Conservation (phyloP, 1,284 basidiomycete genomes). For the Exobasidium cylindrosporum region DNA sequence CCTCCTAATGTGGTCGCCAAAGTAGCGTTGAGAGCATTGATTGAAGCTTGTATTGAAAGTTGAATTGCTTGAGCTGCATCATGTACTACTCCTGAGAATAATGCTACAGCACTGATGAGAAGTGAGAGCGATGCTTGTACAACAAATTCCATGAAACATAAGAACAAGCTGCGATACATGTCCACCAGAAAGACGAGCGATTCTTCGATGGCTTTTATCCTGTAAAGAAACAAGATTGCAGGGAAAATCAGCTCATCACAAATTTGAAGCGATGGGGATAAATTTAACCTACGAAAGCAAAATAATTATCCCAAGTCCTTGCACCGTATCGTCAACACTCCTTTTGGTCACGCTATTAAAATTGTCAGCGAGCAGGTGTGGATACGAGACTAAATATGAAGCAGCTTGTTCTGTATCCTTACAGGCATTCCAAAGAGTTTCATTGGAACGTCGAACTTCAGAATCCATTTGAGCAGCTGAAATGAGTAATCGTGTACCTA, state of each 20-base stretch:
- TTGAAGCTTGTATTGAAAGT: slow-evolving; percentile 62
- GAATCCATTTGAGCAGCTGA: slow-evolving; percentile 70
- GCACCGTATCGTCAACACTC: slow-evolving; percentile 73
- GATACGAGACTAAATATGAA: slow-evolving; percentile 75
- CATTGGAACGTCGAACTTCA: slow-evolving; percentile 68
- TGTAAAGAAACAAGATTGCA: background rate
- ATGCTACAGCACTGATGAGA: slow-evolving; percentile 72
- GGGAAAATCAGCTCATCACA: slow-evolving; percentile 14
- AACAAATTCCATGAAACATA: slow-evolving; percentile 87
- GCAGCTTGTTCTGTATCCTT: slow-evolving; percentile 77
- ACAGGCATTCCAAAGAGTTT: slow-evolving; percentile 72
- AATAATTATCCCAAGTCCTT: slow-evolving; percentile 63
- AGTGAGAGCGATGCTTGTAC: slow-evolving; percentile 76
- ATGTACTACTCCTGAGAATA: slow-evolving; percentile 67
- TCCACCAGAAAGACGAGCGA: slow-evolving; percentile 71
- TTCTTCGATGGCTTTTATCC: slow-evolving; percentile 28
- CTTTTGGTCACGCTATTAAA: slow-evolving; percentile 75
- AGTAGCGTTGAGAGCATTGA: slow-evolving; percentile 28
- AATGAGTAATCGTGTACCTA: slow-evolving; percentile 73
- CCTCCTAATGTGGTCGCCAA: slow-evolving; percentile 25
- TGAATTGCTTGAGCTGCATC: slow-evolving; percentile 69
- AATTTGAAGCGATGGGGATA: no score
- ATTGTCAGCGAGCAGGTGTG: slow-evolving; percentile 77
- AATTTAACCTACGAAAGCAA: slow-evolving; percentile 19
- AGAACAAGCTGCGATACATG: slow-evolving; percentile 81